phyloP scores from a whole-genome alignment of 495 filamentous ascomycete species.

The Barbatosphaeria neglecta region DNA sequence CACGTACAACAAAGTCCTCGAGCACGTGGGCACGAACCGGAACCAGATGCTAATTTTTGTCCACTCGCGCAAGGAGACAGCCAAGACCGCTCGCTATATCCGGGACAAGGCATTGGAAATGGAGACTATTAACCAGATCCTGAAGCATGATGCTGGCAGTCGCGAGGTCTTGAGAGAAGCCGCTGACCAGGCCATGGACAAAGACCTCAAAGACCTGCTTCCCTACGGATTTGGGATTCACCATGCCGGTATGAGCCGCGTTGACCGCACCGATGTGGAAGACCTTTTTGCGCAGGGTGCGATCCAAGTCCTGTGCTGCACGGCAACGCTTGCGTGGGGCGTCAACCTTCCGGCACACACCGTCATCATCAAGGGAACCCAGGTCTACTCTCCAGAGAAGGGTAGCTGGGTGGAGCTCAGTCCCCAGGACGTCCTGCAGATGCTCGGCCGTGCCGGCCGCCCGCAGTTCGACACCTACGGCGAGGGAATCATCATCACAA shows the following conservation, averaged over 20 bases:
- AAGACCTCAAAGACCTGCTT: slow-evolving; percentile 85
- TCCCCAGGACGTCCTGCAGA: slow-evolving; percentile 95
- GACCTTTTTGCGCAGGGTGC: slow-evolving; percentile 84
- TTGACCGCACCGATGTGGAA: slow-evolving; percentile 88
- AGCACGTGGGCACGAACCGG: slow-evolving; percentile 80
- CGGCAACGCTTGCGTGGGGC: slow-evolving; percentile 91
- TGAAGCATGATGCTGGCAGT: slow-evolving; percentile 86
- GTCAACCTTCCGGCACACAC: slow-evolving; percentile 92
- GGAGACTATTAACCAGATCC: slow-evolving; percentile 92
- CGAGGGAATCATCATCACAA: slow-evolving; percentile 97
- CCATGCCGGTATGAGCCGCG: slow-evolving; percentile 90
- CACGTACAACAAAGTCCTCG: slow-evolving; percentile 92
- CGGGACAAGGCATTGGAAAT: slow-evolving; percentile 89
- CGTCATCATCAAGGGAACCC: slow-evolving; percentile 94
- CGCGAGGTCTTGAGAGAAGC: slow-evolving; percentile 79
- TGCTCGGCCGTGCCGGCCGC: slow-evolving; percentile 93
- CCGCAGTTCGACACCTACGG: slow-evolving; percentile 97
- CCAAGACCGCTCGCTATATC: slow-evolving; percentile 93
- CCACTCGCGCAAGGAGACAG: slow-evolving; percentile 94
- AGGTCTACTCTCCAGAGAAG: slow-evolving; percentile 97
- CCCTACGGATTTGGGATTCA: slow-evolving; percentile 97
- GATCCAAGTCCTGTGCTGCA: slow-evolving; percentile 93
- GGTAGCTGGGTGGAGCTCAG: slow-evolving; percentile 97
- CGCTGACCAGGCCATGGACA: slow-evolving; percentile 69
- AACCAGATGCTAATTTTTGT: slow-evolving; percentile 99